Base-by-base conservation (phyloP, 2,329 filamentous ascomycete species). In the Venturia effusa region DNA sequence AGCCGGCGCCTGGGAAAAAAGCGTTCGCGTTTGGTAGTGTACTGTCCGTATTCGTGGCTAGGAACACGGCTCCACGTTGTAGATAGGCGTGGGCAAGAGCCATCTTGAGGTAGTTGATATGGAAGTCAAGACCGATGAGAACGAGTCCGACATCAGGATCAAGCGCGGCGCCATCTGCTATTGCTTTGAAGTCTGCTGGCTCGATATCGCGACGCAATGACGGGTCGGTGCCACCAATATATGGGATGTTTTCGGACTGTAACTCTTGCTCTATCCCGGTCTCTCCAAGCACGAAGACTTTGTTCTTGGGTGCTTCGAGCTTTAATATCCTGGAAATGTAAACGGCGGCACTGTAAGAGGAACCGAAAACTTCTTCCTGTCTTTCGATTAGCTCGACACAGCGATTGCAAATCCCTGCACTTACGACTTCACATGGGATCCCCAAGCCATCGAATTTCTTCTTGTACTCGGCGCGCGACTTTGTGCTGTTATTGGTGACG, bases 401-500 rank as follows among this genome's bases (percentile, higher is more conserved):
- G 40, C 37, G 8, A 45, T 37, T 22, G 19, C 13, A 51, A 22
- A 6, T n/a, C 22, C 40, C 40, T 24, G 72, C 22, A 22, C 76
- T 37, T 72, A 84, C 83, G 67, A 88, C 84, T 65, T 84, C 81
- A 69, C 85, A 87, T 1, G 88, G 87, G 70, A 99, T 96, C 59
- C 88, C 89, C 73, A 97, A 83, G 63, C 79, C 79, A 59, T 88
- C 85, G 66, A 99, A 87, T 73, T 97, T 99, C 80, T 93, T 91
- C 74, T 89, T 88, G 77, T 99, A 99, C 74, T 97, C 92, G 61
- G 84, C 80, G 64, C 94, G 88, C 13, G 93, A 96, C 75, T 99
- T 99, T 64, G 94, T 97, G 72, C 92, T 97, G 80, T 99, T 99
- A 79, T 99, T 99, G 48, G 94, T 99, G 62, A 99, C 94, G 73